A percentile compares a stretch with the other conserved stretches of the same genome.
Evolutionary conservation across 495 filamentous ascomycete species (phyloP).

Genomic region (Annulohypoxylon bovei): DNA sequence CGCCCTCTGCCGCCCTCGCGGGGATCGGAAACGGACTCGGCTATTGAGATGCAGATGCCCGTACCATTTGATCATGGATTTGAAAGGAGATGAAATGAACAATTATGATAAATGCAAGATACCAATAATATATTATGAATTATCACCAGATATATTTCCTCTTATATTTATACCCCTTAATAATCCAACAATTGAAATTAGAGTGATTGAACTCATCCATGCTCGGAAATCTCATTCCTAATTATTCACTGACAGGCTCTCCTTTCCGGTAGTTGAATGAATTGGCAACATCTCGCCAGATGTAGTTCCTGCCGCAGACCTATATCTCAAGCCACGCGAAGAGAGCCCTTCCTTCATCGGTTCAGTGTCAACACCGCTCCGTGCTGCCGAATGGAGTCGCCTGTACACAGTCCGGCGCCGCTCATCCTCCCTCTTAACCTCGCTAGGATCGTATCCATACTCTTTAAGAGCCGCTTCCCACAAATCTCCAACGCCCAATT

Average conservation of each 20-base stretch:
- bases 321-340: not conserved
- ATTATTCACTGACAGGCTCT: too few species aligned
- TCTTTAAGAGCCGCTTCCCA: conserved; percentile 6
- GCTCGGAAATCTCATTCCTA: too few species aligned
- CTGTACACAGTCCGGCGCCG: not conserved
- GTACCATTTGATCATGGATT: not conserved
- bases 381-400: not conserved
- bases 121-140: conserved; percentile 23
- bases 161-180: not conserved
- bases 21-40: conserved; percentile 26
- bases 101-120: not conserved
- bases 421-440: not conserved
- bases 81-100: conserved; percentile 5
- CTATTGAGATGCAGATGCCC: conserved; percentile 25
- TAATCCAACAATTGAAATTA: too few species aligned
- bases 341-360: not conserved
- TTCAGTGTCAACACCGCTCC: conserved; percentile 3
- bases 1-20: conserved; percentile 23
- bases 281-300: not conserved
- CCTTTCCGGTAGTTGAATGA: not conserved
- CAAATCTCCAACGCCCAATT: not conserved
- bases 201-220: too few species aligned
- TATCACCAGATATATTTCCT: not conserved
- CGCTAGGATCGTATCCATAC: not conserved
- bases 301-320: not conserved